Evolutionary conservation across 495 filamentous ascomycete species (phyloP).

Genomic region (Talaromyces wortmannii): DNA sequence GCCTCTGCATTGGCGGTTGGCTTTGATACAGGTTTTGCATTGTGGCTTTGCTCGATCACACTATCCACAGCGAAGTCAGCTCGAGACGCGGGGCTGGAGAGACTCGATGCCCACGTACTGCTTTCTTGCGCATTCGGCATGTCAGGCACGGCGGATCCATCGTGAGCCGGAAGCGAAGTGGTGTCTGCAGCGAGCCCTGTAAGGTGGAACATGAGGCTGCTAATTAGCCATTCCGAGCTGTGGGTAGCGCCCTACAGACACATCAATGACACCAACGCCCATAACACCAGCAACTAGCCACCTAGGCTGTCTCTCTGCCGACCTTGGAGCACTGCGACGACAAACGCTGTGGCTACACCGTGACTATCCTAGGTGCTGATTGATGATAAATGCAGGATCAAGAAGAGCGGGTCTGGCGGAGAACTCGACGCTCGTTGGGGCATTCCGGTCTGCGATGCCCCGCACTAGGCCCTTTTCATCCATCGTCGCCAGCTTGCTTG

Average conservation of each 20-base stretch:
- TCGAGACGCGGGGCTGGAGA: neutral
- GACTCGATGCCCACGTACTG: neutral
- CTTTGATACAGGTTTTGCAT: neutral
- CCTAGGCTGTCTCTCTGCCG: too few relatives aligned
- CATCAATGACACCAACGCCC: too few relatives aligned
- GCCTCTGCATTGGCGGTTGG: neutral
- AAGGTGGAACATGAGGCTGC: too few relatives aligned
- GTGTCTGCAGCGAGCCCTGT: neutral
- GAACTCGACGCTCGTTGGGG: neutral
- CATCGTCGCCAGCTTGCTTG: neutral
- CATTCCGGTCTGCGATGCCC: neutral
- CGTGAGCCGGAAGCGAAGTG: neutral
- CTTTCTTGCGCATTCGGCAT: slow-evolving; percentile 1
- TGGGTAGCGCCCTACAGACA: too few relatives aligned
- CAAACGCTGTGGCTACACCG: too few relatives aligned
- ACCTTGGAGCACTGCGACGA: too few relatives aligned
- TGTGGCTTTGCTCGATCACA: neutral
- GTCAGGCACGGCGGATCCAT: neutral
- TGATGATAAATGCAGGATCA: too few relatives aligned
- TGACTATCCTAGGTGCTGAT: neutral
- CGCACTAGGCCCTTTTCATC: neutral
- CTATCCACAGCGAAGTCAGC: neutral
- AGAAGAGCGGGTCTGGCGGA: neutral
- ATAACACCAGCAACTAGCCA: too few relatives aligned
- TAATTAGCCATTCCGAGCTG: too few relatives aligned